Conservation (phyloP, 305 asterid species). For the Fraxinus floribunda region DNA sequence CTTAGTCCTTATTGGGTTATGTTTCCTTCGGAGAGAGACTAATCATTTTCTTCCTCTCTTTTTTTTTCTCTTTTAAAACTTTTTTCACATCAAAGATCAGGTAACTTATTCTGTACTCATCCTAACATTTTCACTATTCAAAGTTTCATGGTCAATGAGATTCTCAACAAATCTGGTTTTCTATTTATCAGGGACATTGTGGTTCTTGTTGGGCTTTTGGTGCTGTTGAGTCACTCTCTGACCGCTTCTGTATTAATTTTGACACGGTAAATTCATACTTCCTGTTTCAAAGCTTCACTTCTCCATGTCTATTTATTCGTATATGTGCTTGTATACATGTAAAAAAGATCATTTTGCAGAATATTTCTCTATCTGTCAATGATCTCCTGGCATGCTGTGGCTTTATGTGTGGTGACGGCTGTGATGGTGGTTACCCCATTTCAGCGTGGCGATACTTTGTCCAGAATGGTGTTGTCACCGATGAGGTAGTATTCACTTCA, state of each 20-base stretch:
- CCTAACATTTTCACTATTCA: constrained; percentile 11
- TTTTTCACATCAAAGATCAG: constrained; percentile 58
- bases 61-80: constrained; percentile 18
- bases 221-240: constrained; percentile 84
- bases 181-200: constrained; percentile 74
- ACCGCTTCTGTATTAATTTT: constrained; percentile 83
- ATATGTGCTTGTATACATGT: not conserved
- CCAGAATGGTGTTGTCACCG: constrained; percentile 75
- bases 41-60: constrained; percentile 28
- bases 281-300: not conserved
- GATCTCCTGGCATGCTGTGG: constrained; percentile 96
- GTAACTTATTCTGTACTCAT: constrained; percentile 41
- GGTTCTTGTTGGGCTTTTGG: constrained; percentile 99
- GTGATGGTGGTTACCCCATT: constrained; percentile 92
- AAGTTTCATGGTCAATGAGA: not conserved
- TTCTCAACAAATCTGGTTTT: constrained; percentile 24
- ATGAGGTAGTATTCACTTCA: constrained; percentile 51
- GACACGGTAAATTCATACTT: constrained; percentile 43
- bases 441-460: constrained; percentile 86
- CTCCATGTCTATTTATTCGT: not conserved
- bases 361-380: constrained; percentile 78
- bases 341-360: constrained; percentile 41
- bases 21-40: constrained; percentile 28
- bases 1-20: constrained; percentile 27
- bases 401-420: constrained; percentile 89